phyloP scores from a whole-genome alignment of 768 basidiomycete species.

The Lanmaoa rubissima region DNA sequence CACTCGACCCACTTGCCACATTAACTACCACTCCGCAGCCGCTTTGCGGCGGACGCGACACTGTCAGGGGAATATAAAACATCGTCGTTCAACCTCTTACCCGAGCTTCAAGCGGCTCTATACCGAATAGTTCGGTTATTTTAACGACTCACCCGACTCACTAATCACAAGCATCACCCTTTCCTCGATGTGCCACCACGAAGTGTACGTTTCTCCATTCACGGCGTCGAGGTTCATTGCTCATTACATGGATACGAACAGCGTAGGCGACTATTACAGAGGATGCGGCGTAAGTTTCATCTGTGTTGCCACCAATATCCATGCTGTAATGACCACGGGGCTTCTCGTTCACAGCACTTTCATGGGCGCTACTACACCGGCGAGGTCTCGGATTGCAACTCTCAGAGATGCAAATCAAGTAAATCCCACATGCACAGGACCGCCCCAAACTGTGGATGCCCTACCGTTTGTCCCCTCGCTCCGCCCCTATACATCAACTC shows the following conservation, averaged over 20 bases:
- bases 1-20: slow-evolving; percentile 2
- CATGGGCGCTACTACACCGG: slow-evolving; percentile 39
- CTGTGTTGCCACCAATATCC: neutral
- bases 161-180: neutral
- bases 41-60: slow-evolving; percentile 9
- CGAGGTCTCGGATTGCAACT: slow-evolving; percentile 31
- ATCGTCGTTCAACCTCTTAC: neutral
- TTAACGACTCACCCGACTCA: neutral
- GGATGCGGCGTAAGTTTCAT: slow-evolving; percentile 34
- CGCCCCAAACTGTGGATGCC: slow-evolving; percentile 34
- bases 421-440: slow-evolving; percentile 35
- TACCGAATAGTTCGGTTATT: neutral
- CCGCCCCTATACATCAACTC: slow-evolving; percentile 10
- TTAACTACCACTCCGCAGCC: slow-evolving; percentile 9
- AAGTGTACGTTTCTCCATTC: slow-evolving; percentile 28
- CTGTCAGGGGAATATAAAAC: slow-evolving; percentile 6
- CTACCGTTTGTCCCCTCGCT: slow-evolving; percentile 18
- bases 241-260: slow-evolving; percentile 13
- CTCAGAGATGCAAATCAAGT: slow-evolving; percentile 34
- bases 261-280: slow-evolving; percentile 37
- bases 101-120: neutral
- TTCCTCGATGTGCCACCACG: slow-evolving; percentile 35
- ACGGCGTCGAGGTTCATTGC: neutral
- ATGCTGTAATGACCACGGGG: slow-evolving; percentile 6
- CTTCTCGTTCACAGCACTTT: slow-evolving; percentile 29